phyloP scores from a whole-genome alignment of 352 stramenopile genomes.

The Thraustotheca clavata region DNA sequence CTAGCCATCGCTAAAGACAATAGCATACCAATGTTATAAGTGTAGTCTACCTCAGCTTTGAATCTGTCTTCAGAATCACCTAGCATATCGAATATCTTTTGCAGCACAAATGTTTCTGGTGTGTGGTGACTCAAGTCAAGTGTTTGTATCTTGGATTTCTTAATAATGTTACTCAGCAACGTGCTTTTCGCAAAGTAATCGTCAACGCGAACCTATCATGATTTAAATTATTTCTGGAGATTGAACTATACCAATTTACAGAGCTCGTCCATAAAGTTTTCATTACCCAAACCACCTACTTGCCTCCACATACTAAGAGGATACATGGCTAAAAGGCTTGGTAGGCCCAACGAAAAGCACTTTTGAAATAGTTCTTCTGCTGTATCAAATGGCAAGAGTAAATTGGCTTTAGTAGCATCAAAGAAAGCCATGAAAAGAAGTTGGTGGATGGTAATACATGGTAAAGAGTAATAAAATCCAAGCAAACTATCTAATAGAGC shows the following conservation, averaged over 20 bases:
- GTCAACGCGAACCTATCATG: neutral
- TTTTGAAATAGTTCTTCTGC: neutral
- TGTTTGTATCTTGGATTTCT: neutral
- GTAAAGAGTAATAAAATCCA: neutral
- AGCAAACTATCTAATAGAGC: neutral
- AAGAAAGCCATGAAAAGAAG: slow-evolving; percentile 15
- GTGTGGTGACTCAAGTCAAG: neutral
- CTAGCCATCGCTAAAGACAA: neutral
- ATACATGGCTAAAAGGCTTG: neutral
- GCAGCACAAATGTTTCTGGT: neutral
- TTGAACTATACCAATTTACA: neutral
- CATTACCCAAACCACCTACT: neutral
- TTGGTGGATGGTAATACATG: neutral
- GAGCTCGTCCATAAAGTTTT: neutral
- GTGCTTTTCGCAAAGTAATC: slow-evolving; percentile 4
- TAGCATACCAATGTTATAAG: neutral
- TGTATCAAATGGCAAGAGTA: neutral
- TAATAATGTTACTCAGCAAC: neutral
- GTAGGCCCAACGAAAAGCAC: neutral
- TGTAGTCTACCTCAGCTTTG: slow-evolving; percentile 9
- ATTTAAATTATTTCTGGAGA: neutral
- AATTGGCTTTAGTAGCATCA: slow-evolving; percentile 3
- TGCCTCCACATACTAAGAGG: neutral
- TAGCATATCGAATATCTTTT: neutral
- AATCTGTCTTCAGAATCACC: neutral